These are phyloP conservation scores for Musa itinerans DNA, from an alignment of 176 grass and related monocot species.

Conservation along the genomic window DNA sequence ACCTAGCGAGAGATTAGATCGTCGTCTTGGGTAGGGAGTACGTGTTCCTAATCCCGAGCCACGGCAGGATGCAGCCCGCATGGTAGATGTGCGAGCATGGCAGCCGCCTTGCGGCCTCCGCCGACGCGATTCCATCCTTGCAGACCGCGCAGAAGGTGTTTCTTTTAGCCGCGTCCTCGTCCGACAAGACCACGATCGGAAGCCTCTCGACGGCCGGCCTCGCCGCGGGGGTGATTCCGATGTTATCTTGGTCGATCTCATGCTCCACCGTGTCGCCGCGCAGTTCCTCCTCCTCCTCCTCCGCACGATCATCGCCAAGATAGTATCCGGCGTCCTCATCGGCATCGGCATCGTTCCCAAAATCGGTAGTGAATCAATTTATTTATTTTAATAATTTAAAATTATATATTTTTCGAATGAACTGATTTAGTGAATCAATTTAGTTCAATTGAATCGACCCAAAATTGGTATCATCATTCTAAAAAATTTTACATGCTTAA, in stretches of 20 bases:
- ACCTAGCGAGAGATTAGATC: too few species aligned
- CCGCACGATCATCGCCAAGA: not conserved
- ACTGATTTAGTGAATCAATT: too few species aligned
- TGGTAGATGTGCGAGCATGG: constrained; percentile 37
- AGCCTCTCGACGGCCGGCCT: not conserved
- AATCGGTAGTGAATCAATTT: too few species aligned
- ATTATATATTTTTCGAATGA: too few species aligned
- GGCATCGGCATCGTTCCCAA: not conserved
- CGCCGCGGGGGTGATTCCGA: not conserved
- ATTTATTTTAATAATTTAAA: too few species aligned
- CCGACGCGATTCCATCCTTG: not conserved
- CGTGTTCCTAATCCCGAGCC: constrained; percentile 25
- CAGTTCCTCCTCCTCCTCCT: not conserved
- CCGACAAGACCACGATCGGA: not conserved
- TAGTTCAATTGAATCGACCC: too few species aligned
- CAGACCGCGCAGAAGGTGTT: constrained; percentile 10
- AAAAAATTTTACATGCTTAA: too few species aligned
- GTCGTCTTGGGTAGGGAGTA: not conserved
- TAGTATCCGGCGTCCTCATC: not conserved
- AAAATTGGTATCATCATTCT: too few species aligned
- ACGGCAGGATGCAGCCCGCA: constrained; percentile 41
- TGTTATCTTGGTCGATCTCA: not conserved
- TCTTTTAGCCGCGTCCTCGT: not conserved
- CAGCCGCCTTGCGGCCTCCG: constrained; percentile 6
- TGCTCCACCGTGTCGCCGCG: not conserved